Evolutionary conservation across 441 rosid genomes (phyloP).

Genomic region (Daphne laureola): DNA sequence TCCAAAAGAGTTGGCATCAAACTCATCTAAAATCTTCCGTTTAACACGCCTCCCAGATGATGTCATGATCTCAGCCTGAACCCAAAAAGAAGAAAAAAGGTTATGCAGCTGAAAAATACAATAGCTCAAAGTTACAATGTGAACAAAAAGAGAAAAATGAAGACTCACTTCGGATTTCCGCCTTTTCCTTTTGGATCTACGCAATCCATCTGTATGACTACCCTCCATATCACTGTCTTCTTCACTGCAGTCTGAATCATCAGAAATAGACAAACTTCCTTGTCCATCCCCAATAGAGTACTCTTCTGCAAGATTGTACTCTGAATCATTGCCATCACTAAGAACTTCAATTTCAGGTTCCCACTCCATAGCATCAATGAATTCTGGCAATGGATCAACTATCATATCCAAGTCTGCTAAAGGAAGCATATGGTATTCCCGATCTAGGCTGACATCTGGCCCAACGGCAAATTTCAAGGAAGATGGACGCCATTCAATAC

Average conservation of each 20-base stretch:
- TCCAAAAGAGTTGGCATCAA: conserved; percentile 42
- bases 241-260: conserved; percentile 53
- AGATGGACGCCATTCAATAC: conserved; percentile 88
- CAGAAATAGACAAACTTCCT: conserved; percentile 64
- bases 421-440: conserved; percentile 74
- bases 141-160: not conserved
- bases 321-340: conserved; percentile 93
- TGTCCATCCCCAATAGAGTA: conserved; percentile 62
- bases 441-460: conserved; percentile 85
- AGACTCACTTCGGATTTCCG: conserved; percentile 62
- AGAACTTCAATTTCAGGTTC: conserved; percentile 74
- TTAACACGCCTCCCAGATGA: conserved; percentile 95
- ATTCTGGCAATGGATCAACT: conserved; percentile 76
- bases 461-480: conserved; percentile 71
- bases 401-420: conserved; percentile 78
- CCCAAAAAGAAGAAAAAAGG: not conserved
- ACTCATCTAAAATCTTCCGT: conserved; percentile 74
- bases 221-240: conserved; percentile 60
- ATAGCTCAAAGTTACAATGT: conserved; percentile 10
- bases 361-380: conserved; percentile 85
- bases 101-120: conserved; percentile 10
- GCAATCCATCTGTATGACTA: conserved; percentile 46
- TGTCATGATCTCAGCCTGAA: conserved; percentile 73
- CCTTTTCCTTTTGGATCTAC: conserved; percentile 70
- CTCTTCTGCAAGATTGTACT: conserved; percentile 86